Percentiles rank a stretch among this genome's conserved stretches.
Conservation (phyloP, 179 eudicot genomes). For the Gypsophila paniculata region DNA sequence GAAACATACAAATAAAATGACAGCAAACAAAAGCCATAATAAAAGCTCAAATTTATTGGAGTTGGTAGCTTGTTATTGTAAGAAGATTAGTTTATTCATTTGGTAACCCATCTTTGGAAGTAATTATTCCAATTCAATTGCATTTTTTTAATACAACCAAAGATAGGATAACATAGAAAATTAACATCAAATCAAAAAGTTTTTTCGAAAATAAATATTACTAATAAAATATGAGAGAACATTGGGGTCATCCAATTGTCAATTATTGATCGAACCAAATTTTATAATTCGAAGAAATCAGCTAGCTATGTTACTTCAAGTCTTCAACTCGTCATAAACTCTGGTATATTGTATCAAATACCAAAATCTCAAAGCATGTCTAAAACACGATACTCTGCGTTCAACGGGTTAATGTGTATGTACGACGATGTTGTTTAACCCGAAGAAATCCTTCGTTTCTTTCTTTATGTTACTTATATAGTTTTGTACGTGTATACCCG, state of each 20-base stretch:
- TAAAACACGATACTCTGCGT: no score
- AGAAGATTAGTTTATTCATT: background rate
- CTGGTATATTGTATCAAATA: background rate
- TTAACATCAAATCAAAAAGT: background rate
- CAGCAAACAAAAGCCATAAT: no score
- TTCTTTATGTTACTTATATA: no score
- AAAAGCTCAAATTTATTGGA: background rate
- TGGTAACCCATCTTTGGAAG: background rate
- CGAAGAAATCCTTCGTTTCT: no score
- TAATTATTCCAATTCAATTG: background rate
- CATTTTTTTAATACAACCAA: background rate
- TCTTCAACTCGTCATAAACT: background rate
- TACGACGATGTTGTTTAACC: no score
- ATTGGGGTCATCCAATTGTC: background rate
- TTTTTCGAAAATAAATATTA: background rate
- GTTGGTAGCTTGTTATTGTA: constrained; percentile 4
- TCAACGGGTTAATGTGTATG: no score
- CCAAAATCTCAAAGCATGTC: no score
- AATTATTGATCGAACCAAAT: no score
- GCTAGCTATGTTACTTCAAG: background rate
- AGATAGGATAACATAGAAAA: background rate
- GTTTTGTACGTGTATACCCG: no score
- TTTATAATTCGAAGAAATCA: background rate
- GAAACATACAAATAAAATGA: constrained; percentile 15
- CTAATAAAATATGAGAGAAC: background rate